These are phyloP conservation scores for Cercophora scortea DNA, from an alignment of 495 filamentous ascomycete genomes.

Conservation along the genomic window DNA sequence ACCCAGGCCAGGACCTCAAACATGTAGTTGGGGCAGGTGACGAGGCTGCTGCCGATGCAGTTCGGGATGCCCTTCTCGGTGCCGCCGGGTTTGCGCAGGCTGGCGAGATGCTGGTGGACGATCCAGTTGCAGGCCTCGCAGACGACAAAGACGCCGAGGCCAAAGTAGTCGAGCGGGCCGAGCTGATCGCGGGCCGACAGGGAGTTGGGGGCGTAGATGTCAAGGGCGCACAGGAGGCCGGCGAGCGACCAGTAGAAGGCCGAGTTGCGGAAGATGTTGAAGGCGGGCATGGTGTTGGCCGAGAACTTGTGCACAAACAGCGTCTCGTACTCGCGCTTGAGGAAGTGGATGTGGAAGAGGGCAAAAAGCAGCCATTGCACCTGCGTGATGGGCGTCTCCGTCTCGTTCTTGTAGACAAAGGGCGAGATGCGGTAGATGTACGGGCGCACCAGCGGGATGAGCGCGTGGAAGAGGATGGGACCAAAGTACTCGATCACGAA, in stretches of 20 bases:
- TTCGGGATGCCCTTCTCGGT: constrained; percentile 80
- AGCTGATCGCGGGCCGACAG: constrained; percentile 39
- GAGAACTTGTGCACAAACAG: constrained; percentile 94
- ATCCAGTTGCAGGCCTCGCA: constrained; percentile 73
- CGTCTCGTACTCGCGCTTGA: constrained; percentile 93
- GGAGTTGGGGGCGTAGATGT: constrained; percentile 70
- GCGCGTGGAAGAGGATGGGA: constrained; percentile 77
- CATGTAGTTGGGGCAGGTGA: constrained; percentile 96
- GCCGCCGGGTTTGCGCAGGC: constrained; percentile 68
- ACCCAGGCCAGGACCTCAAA: constrained; percentile 86
- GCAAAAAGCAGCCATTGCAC: constrained; percentile 63
- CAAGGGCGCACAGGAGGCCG: constrained; percentile 75
- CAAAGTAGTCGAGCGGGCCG: constrained; percentile 48
- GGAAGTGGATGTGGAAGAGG: constrained; percentile 73
- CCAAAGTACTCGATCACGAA: constrained; percentile 93
- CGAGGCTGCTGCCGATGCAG: constrained; percentile 75
- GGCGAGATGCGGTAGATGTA: constrained; percentile 61
- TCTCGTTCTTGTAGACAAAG: constrained; percentile 33
- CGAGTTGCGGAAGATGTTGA: constrained; percentile 86
- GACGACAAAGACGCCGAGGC: constrained; percentile 60
- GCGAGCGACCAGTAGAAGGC: constrained; percentile 83
- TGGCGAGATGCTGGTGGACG: constrained; percentile 67
- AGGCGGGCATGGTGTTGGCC: constrained; percentile 80
- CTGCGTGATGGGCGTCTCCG: constrained; percentile 42
- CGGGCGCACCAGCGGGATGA: constrained; percentile 61